phyloP scores from a whole-genome alignment of 371 early-diverging fungal genomes.

The Mortierella polycephala region DNA sequence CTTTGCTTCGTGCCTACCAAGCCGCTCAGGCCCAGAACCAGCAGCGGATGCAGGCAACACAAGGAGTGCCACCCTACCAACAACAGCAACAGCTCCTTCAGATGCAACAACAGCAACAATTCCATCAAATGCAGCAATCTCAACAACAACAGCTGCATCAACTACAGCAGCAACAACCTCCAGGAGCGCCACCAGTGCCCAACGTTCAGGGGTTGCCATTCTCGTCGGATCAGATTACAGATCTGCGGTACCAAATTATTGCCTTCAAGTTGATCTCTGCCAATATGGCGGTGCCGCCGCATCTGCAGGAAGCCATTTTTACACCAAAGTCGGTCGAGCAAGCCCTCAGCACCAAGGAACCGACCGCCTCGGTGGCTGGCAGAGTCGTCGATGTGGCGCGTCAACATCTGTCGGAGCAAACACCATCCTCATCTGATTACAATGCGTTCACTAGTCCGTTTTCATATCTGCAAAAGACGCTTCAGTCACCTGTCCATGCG shows the following conservation, averaged over 20 bases:
- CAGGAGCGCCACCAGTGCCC: constrained; percentile 36
- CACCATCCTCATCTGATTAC: constrained; percentile 44
- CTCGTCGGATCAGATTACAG: constrained; percentile 70
- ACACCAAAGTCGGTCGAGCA: constrained; percentile 59
- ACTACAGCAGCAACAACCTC: constrained; percentile 43
- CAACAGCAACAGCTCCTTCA: constrained; percentile 55
- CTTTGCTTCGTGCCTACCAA: constrained; percentile 61
- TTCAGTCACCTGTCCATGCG: constrained; percentile 63
- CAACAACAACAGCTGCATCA: constrained; percentile 51
- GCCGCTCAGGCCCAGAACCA: constrained; percentile 40
- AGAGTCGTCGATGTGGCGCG: constrained; percentile 52
- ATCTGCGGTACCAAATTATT: constrained; percentile 81
- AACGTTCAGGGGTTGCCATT: constrained; percentile 58
- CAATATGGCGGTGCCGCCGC: constrained; percentile 80
- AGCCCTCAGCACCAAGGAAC: constrained; percentile 43
- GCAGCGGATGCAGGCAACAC: constrained; percentile 58
- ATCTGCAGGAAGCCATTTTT: constrained; percentile 79
- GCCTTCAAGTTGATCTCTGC: constrained; percentile 85
- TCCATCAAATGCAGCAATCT: constrained; percentile 52
- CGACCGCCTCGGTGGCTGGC: constrained; percentile 49
- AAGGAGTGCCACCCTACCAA: constrained; percentile 45
- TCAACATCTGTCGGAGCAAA: constrained; percentile 47
- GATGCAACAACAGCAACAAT: constrained; percentile 49
- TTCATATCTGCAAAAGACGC: constrained; percentile 62
- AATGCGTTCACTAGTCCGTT: constrained; percentile 61